A percentile compares a stretch with the other conserved stretches of the same genome.
phyloP scores from a whole-genome alignment of 306 rosid species.

The Neltuma alba region DNA sequence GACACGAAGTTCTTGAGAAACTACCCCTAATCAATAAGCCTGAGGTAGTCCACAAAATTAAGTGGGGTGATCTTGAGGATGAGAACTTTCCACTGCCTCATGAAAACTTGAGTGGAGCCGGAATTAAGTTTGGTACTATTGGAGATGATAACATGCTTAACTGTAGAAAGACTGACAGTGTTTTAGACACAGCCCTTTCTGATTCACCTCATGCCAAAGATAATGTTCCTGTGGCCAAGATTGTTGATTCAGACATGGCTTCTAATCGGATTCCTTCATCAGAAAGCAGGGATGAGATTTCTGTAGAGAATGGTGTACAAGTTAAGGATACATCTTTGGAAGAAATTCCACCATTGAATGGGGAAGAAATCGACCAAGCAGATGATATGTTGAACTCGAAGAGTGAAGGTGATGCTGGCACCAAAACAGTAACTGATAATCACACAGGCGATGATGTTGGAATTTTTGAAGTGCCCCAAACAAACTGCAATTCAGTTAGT shows the following conservation, averaged over 20 bases:
- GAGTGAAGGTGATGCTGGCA: slow-evolving; percentile 44
- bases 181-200: slow-evolving; percentile 37
- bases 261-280: slow-evolving; percentile 43
- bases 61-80: slow-evolving; percentile 72
- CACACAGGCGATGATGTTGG: slow-evolving; percentile 33
- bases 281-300: slow-evolving; percentile 38
- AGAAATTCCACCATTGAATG: slow-evolving; percentile 35
- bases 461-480: slow-evolving; percentile 35
- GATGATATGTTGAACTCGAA: slow-evolving; percentile 38
- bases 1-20: slow-evolving; percentile 47
- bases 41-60: slow-evolving; percentile 52
- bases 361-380: slow-evolving; percentile 41
- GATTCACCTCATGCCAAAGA: slow-evolving; percentile 44
- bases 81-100: slow-evolving; percentile 49
- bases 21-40: slow-evolving; percentile 45
- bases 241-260: slow-evolving; percentile 40
- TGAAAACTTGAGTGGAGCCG: slow-evolving; percentile 61
- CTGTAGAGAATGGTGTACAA: slow-evolving; percentile 46
- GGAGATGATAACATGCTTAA: slow-evolving; percentile 67
- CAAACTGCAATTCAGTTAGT: slow-evolving; percentile 38
- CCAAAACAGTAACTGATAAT: slow-evolving; percentile 40
- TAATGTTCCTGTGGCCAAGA: slow-evolving; percentile 31
- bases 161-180: slow-evolving; percentile 53
- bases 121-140: slow-evolving; percentile 90
- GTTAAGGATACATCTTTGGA: slow-evolving; percentile 41